Evolutionary conservation across 306 rosid species (phyloP).

Genomic region (Urtica urens): DNA sequence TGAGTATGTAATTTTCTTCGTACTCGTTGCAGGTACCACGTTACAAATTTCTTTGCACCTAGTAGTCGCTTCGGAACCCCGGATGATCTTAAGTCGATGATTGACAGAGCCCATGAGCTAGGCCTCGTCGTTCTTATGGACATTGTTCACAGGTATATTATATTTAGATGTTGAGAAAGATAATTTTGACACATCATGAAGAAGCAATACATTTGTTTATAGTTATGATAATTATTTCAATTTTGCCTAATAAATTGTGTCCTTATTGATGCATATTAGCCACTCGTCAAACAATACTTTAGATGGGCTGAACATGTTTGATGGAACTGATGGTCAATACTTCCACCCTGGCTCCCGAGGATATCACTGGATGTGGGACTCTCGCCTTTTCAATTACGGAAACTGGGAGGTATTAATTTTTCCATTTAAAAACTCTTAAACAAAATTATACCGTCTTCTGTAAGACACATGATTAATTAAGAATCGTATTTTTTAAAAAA

Average conservation of each 20-base stretch:
- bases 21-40: slow-evolving; percentile 71
- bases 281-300: slow-evolving; percentile 80
- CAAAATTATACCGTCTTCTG: no score
- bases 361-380: slow-evolving; percentile 99
- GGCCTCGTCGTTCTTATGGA: slow-evolving; percentile 97
- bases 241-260: no score
- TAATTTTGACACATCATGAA: neutral
- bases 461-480: no score
- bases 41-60: slow-evolving; percentile 95
- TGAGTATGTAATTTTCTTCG: neutral
- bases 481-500: no score
- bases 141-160: slow-evolving; percentile 79
- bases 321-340: slow-evolving; percentile 89
- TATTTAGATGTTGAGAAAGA: neutral
- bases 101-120: slow-evolving; percentile 90
- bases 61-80: slow-evolving; percentile 97
- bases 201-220: no score
- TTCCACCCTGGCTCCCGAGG: slow-evolving; percentile 95
- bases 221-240: no score
- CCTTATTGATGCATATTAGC: no score
- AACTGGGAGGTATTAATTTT: slow-evolving; percentile 86
- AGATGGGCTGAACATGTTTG: slow-evolving; percentile 96
- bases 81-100: slow-evolving; percentile 81
- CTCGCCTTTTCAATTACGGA: slow-evolving; percentile 98
- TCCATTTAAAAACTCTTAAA: slow-evolving; percentile 1